Evolutionary conservation across 2,329 filamentous ascomycete genomes (phyloP), one percentile per base, ranked within the genome.

Genomic region (Aspergillus piperis): DNA sequence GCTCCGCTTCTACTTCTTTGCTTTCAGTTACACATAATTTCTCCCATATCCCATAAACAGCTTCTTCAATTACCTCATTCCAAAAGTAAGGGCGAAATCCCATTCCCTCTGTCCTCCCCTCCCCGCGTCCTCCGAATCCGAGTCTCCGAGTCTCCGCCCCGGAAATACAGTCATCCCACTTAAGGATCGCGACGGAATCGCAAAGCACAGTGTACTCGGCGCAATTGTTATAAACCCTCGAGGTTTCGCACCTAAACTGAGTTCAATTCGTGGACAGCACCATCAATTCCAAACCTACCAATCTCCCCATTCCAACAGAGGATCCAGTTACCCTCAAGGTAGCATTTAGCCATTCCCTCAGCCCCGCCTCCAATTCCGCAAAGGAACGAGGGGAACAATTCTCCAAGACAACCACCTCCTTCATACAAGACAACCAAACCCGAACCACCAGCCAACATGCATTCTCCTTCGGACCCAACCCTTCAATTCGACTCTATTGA

Each of bases 401-500:
- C 21, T 25, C 32, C 32, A 36, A 36, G 32, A 5, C 39, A 55
- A 47, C 23, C 15, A 47, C 39, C 19, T n/a, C 11, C 21, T 8
- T 17, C 21, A 15, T 27, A 42, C n/a, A 36, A n/a, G 25, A 5
- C 38, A 13, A 23, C 25, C 17, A 19, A 25, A 11, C 21, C 52
- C 7, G 57, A 11, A 36, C 11, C 4, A 36, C 32, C 32, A 13
- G 32, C 42, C 50, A 69, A 44, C 27, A 78, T 78, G 76, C 71
- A 74, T 62, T 72, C 73, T 17, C 68, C 72, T 58, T 66, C 69
- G 59, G 71, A 76, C 38, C 63, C 70, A 27, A 66, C 64, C 50
- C 71, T 75, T 36, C 70, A 73, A 60, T 78, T 79, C 56, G 74
- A 77, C 61, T 73, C 76, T 32, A 78, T 79, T 62, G 76, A 78